Conservation (phyloP, 345 rosid species). For the Euphorbia pulcherrima region DNA sequence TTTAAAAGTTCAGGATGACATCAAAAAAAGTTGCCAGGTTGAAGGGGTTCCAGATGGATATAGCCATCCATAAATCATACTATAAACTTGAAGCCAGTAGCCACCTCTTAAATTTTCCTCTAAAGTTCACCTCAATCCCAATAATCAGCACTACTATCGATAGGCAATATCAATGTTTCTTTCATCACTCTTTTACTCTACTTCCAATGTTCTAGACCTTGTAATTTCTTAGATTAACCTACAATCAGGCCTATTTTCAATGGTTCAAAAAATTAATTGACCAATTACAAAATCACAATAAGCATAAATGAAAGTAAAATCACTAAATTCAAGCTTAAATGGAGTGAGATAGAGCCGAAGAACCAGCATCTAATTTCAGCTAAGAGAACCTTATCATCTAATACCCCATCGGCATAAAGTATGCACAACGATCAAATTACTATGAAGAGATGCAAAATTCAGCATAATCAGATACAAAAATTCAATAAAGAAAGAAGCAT, state of each 20-base stretch:
- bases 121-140: background rate
- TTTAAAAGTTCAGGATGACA: no score
- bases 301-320: no score
- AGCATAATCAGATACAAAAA: background rate
- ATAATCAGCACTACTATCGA: background rate
- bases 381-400: background rate
- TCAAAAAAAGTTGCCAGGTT: no score
- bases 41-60: no score
- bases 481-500: slow-evolving; percentile 21
- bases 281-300: no score
- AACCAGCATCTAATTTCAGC: no score
- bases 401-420: background rate
- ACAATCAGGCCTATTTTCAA: no score
- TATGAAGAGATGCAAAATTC: background rate
- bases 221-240: background rate
- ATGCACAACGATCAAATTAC: background rate
- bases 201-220: background rate
- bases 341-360: background rate
- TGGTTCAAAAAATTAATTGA: no score
- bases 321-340: background rate
- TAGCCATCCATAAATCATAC: background rate
- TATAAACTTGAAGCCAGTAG: background rate
- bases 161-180: background rate
- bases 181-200: background rate
- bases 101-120: background rate